Conservation (phyloP, 2,329 filamentous ascomycete genomes). For the Rhynchosporium secalis region DNA sequence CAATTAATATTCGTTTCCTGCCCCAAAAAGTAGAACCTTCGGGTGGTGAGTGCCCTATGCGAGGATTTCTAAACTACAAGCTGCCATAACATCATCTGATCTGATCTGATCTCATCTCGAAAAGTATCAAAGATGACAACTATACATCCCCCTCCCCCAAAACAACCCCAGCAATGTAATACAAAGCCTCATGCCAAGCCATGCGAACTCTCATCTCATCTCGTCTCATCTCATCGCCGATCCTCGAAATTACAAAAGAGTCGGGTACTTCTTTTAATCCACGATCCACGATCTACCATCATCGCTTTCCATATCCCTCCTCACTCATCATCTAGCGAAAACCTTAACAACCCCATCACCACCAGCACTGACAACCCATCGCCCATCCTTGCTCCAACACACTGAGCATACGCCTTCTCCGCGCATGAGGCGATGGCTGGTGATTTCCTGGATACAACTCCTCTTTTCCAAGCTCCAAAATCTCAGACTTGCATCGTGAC, state of each 20-base stretch:
- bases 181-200: too few relatives aligned
- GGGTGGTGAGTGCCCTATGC: not conserved
- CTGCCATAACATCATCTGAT: slow-evolving; percentile 20
- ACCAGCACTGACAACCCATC: slow-evolving; percentile 91
- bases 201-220: too few relatives aligned
- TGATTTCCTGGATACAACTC: slow-evolving; percentile 92
- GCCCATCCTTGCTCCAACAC: slow-evolving; percentile 92
- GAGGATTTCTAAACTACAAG: slow-evolving; percentile 22
- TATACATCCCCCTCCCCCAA: too few relatives aligned
- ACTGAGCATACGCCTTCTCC: slow-evolving; percentile 94
- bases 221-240: too few relatives aligned
- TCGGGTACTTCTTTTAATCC: slow-evolving; percentile 17
- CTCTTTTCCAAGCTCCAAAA: slow-evolving; percentile 98
- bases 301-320: too few relatives aligned
- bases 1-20: slow-evolving; percentile 19
- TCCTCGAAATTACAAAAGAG: slow-evolving; percentile 1
- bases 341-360: slow-evolving; percentile 97
- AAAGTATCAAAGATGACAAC: slow-evolving; percentile 15
- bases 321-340: slow-evolving; percentile 50
- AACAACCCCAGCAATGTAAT: too few relatives aligned
- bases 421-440: slow-evolving; percentile 88
- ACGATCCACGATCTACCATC: too few relatives aligned
- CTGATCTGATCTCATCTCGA: slow-evolving; percentile 11
- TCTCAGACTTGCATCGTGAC: slow-evolving; percentile 90
- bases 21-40: slow-evolving; percentile 11